Conservation (phyloP, 805 yeast genomes). For the Hanseniaspora guilliermondii region DNA sequence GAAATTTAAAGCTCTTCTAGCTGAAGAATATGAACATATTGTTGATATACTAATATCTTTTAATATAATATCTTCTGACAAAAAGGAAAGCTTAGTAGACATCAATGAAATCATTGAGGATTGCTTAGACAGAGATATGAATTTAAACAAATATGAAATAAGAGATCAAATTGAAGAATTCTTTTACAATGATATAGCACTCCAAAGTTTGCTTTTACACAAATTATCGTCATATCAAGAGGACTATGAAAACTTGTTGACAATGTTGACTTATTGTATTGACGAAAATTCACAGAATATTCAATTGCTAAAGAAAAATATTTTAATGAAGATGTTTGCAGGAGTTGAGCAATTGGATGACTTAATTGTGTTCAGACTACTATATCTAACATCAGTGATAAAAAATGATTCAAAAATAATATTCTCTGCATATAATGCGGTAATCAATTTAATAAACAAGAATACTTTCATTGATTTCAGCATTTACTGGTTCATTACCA, state of each 20-base stretch:
- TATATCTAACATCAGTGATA: background rate
- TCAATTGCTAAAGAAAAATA: background rate
- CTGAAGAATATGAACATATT: background rate
- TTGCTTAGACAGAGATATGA: conserved; percentile 1
- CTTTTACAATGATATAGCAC: background rate
- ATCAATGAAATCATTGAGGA: conserved; percentile 6
- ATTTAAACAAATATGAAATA: background rate
- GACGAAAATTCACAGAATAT: background rate
- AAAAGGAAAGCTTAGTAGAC: background rate
- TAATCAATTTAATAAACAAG: background rate
- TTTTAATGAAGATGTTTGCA: background rate
- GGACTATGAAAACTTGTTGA: conserved; percentile 2
- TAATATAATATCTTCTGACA: background rate
- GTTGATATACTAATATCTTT: background rate
- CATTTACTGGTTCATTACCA: background rate
- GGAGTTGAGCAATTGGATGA: background rate
- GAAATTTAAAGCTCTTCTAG: background rate
- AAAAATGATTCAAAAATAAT: background rate
- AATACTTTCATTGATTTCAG: background rate
- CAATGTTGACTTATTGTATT: background rate
- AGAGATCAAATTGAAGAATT: conserved; percentile 10
- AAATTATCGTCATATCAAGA: background rate
- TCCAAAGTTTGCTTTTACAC: background rate
- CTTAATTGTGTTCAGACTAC: background rate
- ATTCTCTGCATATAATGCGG: background rate